Evolutionary conservation across 306 rosid species (phyloP).

Genomic region (Acacia melanoxylon): DNA sequence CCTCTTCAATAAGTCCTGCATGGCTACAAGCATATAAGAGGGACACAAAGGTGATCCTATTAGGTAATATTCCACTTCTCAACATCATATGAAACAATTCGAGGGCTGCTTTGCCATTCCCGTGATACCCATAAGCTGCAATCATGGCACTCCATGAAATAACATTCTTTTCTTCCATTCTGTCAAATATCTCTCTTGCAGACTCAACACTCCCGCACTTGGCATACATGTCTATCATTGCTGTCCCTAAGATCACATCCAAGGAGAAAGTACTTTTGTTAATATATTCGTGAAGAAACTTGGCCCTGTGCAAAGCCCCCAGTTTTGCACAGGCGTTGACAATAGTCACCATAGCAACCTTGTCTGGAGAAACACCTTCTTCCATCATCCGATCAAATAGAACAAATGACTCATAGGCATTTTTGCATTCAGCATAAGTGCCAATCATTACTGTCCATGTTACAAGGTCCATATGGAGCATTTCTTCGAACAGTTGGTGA

Average conservation of each 20-base stretch:
- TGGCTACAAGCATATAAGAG: conserved; percentile 87
- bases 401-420: conserved; percentile 57
- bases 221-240: conserved; percentile 77
- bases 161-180: conserved; percentile 69
- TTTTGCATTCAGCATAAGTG: conserved; percentile 49
- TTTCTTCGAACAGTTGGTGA: conserved; percentile 50
- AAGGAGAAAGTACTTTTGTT: conserved; percentile 43
- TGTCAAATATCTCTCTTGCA: conserved; percentile 63
- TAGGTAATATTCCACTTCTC: conserved; percentile 51
- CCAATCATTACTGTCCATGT: conserved; percentile 83
- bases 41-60: conserved; percentile 64
- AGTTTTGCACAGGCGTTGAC: conserved; percentile 76
- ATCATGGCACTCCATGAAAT: conserved; percentile 88
- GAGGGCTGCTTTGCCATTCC: conserved; percentile 65
- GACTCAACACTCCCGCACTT: conserved; percentile 69
- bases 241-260: conserved; percentile 72
- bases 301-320: conserved; percentile 74
- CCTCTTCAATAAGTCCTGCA: conserved; percentile 68
- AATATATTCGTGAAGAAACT: conserved; percentile 53
- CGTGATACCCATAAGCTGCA: conserved; percentile 76
- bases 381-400: conserved; percentile 74
- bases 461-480: conserved; percentile 60
- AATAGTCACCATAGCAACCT: conserved; percentile 64
- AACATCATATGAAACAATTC: conserved; percentile 62
- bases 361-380: conserved; percentile 67